Conservation (phyloP, 352 stramenopile species). For the Globisporangium rhizosaccharum region DNA sequence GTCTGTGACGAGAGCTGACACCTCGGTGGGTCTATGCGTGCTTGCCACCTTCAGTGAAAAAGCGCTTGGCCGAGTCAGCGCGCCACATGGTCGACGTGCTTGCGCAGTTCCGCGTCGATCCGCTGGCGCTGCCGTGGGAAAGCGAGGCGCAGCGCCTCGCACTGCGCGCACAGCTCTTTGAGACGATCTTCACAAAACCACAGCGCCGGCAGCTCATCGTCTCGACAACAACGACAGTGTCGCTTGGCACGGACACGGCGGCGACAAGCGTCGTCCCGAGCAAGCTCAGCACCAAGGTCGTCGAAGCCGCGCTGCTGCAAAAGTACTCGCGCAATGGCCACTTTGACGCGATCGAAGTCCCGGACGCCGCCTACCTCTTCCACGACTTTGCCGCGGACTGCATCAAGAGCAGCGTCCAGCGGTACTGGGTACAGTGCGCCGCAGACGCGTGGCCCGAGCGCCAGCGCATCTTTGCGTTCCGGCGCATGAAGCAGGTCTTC, state of each 20-base stretch:
- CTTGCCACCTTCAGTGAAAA: conserved; percentile 33
- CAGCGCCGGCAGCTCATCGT: conserved; percentile 26
- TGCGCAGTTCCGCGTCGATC: conserved; percentile 47
- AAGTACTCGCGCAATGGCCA: conserved; percentile 79
- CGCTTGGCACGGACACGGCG: neutral
- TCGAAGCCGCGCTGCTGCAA: conserved; percentile 60
- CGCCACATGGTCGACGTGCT: conserved; percentile 70
- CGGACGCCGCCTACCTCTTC: conserved; percentile 41
- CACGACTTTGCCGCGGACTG: conserved; percentile 47
- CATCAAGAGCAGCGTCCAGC: conserved; percentile 38
- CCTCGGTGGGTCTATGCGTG: neutral
- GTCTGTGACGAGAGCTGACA: neutral
- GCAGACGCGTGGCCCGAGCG: conserved; percentile 53
- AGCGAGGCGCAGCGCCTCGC: conserved; percentile 38
- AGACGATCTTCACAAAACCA: conserved; percentile 61
- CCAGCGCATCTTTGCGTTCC: conserved; percentile 54
- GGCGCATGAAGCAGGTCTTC: conserved; percentile 50
- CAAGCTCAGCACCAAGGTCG: conserved; percentile 38
- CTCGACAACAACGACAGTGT: conserved; percentile 4
- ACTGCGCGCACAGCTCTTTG: conserved; percentile 42
- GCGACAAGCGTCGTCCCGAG: conserved; percentile 17
- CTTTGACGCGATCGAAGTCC: conserved; percentile 56
- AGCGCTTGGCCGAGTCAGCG: conserved; percentile 61
- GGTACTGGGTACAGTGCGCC: conserved; percentile 31
- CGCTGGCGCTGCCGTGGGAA: conserved; percentile 49